These are phyloP conservation scores for Lachnellula arida DNA, from an alignment of 2,329 filamentous ascomycete genomes.

Conservation along the genomic window DNA sequence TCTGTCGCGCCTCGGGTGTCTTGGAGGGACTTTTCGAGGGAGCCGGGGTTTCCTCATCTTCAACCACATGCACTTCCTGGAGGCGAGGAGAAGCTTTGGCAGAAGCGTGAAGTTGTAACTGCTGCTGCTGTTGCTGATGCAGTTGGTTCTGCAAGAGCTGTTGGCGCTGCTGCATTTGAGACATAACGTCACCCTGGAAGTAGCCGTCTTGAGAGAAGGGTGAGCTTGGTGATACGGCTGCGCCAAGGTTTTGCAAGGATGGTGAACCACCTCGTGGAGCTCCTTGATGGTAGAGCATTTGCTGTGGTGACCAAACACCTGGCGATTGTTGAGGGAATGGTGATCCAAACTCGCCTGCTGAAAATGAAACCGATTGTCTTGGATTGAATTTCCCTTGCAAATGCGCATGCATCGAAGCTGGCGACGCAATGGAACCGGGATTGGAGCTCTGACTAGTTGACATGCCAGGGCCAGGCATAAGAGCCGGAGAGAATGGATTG, in stretches of 20 bases:
- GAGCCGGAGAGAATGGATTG: conserved; percentile 46
- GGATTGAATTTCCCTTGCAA: conserved; percentile 59
- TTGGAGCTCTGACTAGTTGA: conserved; percentile 60
- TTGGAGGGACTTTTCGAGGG: conserved; percentile 47
- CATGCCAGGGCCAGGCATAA: conserved; percentile 56
- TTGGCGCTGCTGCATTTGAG: conserved; percentile 45
- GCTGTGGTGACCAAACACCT: conserved; percentile 54
- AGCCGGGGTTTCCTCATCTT: conserved; percentile 49
- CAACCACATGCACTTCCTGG: conserved; percentile 69
- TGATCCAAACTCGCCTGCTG: conserved; percentile 54
- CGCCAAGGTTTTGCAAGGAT: conserved; percentile 48
- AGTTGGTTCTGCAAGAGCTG: conserved; percentile 48
- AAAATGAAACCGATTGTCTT: conserved; percentile 67
- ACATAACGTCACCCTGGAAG: conserved; percentile 35
- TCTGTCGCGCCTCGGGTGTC: conserved; percentile 53
- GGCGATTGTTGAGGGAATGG: conserved; percentile 65
- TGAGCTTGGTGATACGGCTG: conserved; percentile 59
- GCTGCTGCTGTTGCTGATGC: conserved; percentile 39
- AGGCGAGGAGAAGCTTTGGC: conserved; percentile 56
- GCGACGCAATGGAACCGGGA: conserved; percentile 64
- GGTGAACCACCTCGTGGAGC: conserved; percentile 60
- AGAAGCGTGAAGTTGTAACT: conserved; percentile 33
- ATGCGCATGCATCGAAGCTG: conserved; percentile 59
- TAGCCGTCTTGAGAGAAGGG: conserved; percentile 47
- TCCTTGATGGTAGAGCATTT: conserved; percentile 47